Conservation (phyloP, 2,329 filamentous ascomycete genomes). For the Monilinia polystroma region DNA sequence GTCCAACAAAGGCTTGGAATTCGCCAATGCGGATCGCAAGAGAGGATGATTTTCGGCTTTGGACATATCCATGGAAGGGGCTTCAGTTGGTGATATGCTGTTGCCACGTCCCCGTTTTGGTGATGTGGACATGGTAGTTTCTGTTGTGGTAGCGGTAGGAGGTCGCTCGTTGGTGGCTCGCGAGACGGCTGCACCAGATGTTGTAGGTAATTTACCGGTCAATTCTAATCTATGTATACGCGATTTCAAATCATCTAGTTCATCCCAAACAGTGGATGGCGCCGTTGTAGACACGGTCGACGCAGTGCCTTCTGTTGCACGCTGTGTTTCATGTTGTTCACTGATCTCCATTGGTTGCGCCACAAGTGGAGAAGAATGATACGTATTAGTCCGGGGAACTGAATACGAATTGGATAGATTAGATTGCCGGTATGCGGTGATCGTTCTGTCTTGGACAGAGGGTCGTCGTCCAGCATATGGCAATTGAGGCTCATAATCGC, state of each 20-base stretch:
- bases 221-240: slow-evolving; percentile 87
- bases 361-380: slow-evolving; percentile 60
- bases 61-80: slow-evolving; percentile 44
- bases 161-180: slow-evolving; percentile 67
- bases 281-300: slow-evolving; percentile 86
- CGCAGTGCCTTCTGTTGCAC: slow-evolving; percentile 67
- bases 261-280: slow-evolving; percentile 95
- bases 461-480: slow-evolving; percentile 34
- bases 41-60: slow-evolving; percentile 68
- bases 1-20: slow-evolving; percentile 69
- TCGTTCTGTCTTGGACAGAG: slow-evolving; percentile 31
- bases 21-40: slow-evolving; percentile 75
- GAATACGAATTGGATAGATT: slow-evolving; percentile 37
- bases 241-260: slow-evolving; percentile 91
- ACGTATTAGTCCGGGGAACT: slow-evolving; percentile 34
- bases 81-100: slow-evolving; percentile 47
- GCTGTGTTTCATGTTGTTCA: slow-evolving; percentile 45
- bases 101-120: slow-evolving; percentile 68
- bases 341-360: slow-evolving; percentile 46
- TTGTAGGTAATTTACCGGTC: slow-evolving; percentile 81
- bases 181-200: slow-evolving; percentile 76
- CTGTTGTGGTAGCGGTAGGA: slow-evolving; percentile 84
- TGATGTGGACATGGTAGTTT: slow-evolving; percentile 86
- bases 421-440: slow-evolving; percentile 39
- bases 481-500: slow-evolving; percentile 35